Evolutionary conservation across 495 filamentous ascomycete genomes (phyloP).

Genomic region (Podospora conica): DNA sequence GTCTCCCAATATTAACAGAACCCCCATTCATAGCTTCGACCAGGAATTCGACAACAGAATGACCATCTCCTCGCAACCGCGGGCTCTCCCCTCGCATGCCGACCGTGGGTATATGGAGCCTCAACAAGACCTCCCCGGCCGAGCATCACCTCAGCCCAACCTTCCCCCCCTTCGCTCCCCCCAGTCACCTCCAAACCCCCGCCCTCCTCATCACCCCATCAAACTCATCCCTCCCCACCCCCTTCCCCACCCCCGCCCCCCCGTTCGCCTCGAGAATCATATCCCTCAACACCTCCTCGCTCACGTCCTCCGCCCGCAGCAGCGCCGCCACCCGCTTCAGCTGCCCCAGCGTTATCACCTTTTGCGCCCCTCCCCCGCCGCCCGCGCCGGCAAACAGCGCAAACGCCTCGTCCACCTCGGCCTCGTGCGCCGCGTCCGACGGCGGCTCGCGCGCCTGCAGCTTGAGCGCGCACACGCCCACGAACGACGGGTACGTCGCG

Average conservation of each 20-base stretch:
- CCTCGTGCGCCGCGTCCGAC: slow-evolving; percentile 41
- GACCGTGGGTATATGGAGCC: no score
- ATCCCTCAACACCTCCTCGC: slow-evolving; percentile 73
- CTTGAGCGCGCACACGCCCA: slow-evolving; percentile 81
- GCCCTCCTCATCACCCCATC: slow-evolving; percentile 79
- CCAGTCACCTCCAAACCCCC: slow-evolving; percentile 60
- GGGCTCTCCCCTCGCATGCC: not conserved
- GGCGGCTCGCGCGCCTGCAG: slow-evolving; percentile 54
- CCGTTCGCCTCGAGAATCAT: slow-evolving; percentile 94
- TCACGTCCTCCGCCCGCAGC: slow-evolving; percentile 75
- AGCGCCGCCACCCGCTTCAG: slow-evolving; percentile 73
- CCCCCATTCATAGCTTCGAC: not conserved
- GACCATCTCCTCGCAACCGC: not conserved
- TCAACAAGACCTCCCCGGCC: no score
- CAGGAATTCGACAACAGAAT: not conserved
- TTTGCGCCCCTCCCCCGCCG: slow-evolving; percentile 22
- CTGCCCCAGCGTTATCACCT: slow-evolving; percentile 67
- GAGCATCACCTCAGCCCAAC: not conserved
- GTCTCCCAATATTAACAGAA: not conserved
- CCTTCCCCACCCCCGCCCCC: slow-evolving; percentile 60
- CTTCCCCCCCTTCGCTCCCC: not conserved
- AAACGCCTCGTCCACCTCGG: slow-evolving; percentile 76
- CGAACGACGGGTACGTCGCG: slow-evolving; percentile 67
- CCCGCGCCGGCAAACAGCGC: slow-evolving; percentile 54
- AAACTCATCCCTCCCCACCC: slow-evolving; percentile 75